A percentile compares a stretch with the other conserved stretches of the same genome.
These are phyloP conservation scores for Powellomyces hirtus DNA, from an alignment of 192 early-diverging fungal species.

Conservation along the genomic window DNA sequence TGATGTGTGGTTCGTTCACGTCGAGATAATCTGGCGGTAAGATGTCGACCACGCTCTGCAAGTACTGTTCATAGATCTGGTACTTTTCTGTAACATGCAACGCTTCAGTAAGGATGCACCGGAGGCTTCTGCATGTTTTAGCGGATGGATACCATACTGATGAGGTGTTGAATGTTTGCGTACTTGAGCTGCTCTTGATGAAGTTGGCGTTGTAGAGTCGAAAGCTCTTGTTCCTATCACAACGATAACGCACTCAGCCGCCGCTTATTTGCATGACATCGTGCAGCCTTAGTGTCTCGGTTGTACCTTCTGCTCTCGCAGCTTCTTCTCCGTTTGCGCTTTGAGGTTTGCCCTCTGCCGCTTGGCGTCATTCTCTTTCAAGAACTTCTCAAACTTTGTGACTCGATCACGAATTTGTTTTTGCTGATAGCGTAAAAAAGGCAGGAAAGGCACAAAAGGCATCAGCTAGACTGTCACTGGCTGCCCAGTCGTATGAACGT, in stretches of 20 bases:
- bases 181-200: conserved; percentile 43
- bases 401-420: conserved; percentile 61
- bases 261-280: neutral
- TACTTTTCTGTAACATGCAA: conserved; percentile 59
- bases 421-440: conserved; percentile 39
- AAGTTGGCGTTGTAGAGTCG: conserved; percentile 37
- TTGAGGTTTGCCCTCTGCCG: conserved; percentile 58
- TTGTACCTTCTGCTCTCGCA: conserved; percentile 52
- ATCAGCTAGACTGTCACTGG: neutral
- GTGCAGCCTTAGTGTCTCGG: too few species aligned
- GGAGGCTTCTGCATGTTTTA: neutral
- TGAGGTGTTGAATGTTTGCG: conserved; percentile 41
- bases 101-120: too few species aligned
- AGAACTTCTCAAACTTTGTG: conserved; percentile 64
- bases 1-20: conserved; percentile 63
- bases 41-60: conserved; percentile 56
- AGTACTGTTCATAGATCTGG: conserved; percentile 55
- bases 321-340: conserved; percentile 53
- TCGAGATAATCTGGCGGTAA: conserved; percentile 61
- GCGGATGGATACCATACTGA: conserved; percentile 37
- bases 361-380: conserved; percentile 67
- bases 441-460: neutral
- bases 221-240: conserved; percentile 50
- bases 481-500: too few species aligned
- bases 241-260: neutral